These are phyloP conservation scores for Salvia splendens DNA, from an alignment of 257 asterid genomes.

Conservation along the genomic window DNA sequence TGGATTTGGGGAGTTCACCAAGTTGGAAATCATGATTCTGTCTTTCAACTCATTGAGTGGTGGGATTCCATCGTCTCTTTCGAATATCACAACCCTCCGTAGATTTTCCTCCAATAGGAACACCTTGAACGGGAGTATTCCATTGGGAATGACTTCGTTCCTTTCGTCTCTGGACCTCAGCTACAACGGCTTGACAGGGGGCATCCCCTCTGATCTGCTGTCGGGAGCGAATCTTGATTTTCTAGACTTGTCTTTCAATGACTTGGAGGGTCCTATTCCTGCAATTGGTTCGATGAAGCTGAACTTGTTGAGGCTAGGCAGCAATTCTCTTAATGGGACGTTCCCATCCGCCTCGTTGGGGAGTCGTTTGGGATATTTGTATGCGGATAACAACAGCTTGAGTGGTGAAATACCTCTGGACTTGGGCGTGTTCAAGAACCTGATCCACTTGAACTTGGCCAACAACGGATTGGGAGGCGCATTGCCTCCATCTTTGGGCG, in stretches of 20 bases:
- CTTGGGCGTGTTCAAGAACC: constrained; percentile 44
- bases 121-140: constrained; percentile 49
- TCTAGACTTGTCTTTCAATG: constrained; percentile 60
- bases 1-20: constrained; percentile 40
- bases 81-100: constrained; percentile 37
- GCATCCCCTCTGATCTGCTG: constrained; percentile 52
- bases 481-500: constrained; percentile 47
- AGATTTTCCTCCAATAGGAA: constrained; percentile 66
- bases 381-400: constrained; percentile 39
- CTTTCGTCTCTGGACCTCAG: constrained; percentile 63
- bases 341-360: constrained; percentile 36
- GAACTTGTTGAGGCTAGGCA: constrained; percentile 63
- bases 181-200: constrained; percentile 52
- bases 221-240: constrained; percentile 45
- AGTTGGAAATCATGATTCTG: constrained; percentile 49
- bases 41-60: constrained; percentile 59
- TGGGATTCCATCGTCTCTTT: constrained; percentile 52
- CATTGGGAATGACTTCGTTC: constrained; percentile 46
- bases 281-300: constrained; percentile 36
- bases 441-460: constrained; percentile 65
- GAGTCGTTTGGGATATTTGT: background rate
- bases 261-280: constrained; percentile 55
- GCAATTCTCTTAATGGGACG: constrained; percentile 8
- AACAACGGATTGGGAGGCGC: constrained; percentile 49
- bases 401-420: constrained; percentile 29